Evolutionary conservation across 345 rosid species (phyloP).

Genomic region (Eucalyptus virginea): DNA sequence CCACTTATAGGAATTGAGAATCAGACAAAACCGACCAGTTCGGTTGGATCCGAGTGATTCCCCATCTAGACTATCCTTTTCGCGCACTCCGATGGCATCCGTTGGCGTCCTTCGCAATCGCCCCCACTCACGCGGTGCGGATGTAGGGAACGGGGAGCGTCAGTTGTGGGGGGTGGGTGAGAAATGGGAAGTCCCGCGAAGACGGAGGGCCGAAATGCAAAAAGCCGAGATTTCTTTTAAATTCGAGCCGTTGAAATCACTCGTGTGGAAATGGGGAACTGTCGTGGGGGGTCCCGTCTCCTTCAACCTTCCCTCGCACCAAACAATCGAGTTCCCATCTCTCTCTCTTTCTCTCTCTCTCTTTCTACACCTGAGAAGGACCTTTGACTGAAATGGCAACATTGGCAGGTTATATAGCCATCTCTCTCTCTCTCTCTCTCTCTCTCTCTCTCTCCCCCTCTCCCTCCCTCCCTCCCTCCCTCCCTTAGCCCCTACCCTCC

Average conservation of each 20-base stretch:
- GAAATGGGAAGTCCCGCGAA: not conserved
- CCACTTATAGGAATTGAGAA: too few relatives aligned
- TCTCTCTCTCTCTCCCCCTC: not conserved
- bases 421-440: not conserved
- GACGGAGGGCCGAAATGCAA: not conserved
- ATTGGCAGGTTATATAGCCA: not conserved
- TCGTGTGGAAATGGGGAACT: not conserved
- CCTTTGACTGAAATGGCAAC: not conserved
- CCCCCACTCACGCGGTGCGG: not conserved
- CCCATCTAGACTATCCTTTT: too few relatives aligned
- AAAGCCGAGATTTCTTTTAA: not conserved
- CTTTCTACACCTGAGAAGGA: not conserved
- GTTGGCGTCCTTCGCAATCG: not conserved
- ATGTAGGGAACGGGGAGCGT: not conserved
- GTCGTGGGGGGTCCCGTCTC: not conserved
- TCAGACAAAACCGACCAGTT: fast-evolving
- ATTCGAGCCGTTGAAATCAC: not conserved
- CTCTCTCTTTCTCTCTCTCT: not conserved
- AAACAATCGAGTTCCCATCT: not conserved
- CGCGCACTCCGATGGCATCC: not conserved
- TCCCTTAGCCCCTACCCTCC: not conserved
- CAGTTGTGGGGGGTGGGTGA: not conserved
- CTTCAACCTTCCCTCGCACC: not conserved
- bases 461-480: not conserved
- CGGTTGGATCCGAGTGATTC: too few relatives aligned